A percentile compares a stretch with the other conserved stretches of the same genome.
Evolutionary conservation across 108 stramenopile species (phyloP).

Genomic region (Schizochytrium sp.): DNA sequence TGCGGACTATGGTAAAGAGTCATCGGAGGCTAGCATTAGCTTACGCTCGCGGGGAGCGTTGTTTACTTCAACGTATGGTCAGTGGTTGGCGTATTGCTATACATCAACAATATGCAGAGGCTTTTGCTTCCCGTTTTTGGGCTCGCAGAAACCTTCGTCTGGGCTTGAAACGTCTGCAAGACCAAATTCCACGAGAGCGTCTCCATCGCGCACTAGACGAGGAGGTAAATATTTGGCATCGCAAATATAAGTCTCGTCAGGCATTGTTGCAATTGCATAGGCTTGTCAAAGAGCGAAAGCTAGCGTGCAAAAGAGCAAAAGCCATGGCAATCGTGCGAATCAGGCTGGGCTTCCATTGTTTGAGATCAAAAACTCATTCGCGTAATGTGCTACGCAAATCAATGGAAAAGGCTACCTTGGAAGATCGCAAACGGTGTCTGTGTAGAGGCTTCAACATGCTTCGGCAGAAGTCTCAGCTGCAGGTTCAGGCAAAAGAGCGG

Average conservation of each 20-base stretch:
- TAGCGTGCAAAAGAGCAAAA: background rate
- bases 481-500: too few relatives aligned
- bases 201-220: background rate
- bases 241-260: background rate
- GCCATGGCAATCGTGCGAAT: too few relatives aligned
- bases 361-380: too few relatives aligned
- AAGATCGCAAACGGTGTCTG: too few relatives aligned
- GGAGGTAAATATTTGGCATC: background rate
- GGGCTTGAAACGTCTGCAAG: background rate
- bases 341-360: too few relatives aligned
- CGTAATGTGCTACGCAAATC: too few relatives aligned
- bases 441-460: too few relatives aligned
- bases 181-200: background rate
- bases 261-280: background rate
- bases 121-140: background rate
- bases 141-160: background rate
- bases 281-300: background rate
- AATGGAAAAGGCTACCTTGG: too few relatives aligned
- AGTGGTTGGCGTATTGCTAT: constrained; percentile 5
- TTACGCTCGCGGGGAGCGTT: background rate
- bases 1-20: background rate
- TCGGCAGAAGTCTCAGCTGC: too few relatives aligned
- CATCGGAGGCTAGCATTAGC: background rate
- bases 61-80: background rate
- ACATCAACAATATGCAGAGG: background rate